phyloP scores from a whole-genome alignment of 2,329 filamentous ascomycete genomes.

The Aspergillus sp. region DNA sequence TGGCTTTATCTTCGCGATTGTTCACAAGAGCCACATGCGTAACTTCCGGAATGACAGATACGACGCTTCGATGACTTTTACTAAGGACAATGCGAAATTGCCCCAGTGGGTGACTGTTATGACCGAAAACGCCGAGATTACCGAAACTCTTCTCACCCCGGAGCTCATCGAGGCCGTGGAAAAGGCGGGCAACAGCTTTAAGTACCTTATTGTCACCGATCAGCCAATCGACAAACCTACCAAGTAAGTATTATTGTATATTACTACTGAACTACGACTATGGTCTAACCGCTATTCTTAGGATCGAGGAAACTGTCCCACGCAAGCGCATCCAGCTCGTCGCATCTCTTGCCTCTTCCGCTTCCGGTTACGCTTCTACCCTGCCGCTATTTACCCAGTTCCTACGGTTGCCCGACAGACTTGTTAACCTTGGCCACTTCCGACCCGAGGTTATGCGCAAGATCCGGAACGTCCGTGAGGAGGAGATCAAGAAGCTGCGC shows the following conservation, averaged over 20 bases:
- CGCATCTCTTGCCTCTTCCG: slow-evolving; percentile 63
- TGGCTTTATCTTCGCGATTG: slow-evolving; percentile 89
- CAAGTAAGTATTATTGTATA: slow-evolving; percentile 61
- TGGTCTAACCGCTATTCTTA: slow-evolving; percentile 36
- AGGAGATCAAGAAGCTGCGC: slow-evolving; percentile 74
- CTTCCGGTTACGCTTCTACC: slow-evolving; percentile 63
- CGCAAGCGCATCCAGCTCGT: slow-evolving; percentile 85
- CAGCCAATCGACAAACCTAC: slow-evolving; percentile 83
- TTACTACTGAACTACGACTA: background rate
- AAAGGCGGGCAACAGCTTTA: slow-evolving; percentile 74
- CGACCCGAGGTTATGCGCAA: slow-evolving; percentile 86
- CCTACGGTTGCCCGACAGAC: slow-evolving; percentile 77
- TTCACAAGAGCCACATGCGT: slow-evolving; percentile 95
- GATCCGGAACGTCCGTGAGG: slow-evolving; percentile 76
- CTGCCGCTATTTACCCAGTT: slow-evolving; percentile 77
- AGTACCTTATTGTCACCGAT: slow-evolving; percentile 86
- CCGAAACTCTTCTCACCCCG: slow-evolving; percentile 79
- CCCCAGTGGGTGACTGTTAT: slow-evolving; percentile 89
- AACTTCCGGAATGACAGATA: slow-evolving; percentile 87
- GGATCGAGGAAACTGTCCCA: slow-evolving; percentile 77
- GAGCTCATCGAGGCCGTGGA: slow-evolving; percentile 80
- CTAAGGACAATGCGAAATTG: slow-evolving; percentile 89
- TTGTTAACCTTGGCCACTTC: slow-evolving; percentile 78
- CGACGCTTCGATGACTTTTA: slow-evolving; percentile 87
- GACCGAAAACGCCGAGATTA: slow-evolving; percentile 95